A percentile compares a stretch with the other conserved stretches of the same genome.
Evolutionary conservation across 805 yeast species (phyloP).

Genomic region (Nakazawaea ambrosiae): DNA sequence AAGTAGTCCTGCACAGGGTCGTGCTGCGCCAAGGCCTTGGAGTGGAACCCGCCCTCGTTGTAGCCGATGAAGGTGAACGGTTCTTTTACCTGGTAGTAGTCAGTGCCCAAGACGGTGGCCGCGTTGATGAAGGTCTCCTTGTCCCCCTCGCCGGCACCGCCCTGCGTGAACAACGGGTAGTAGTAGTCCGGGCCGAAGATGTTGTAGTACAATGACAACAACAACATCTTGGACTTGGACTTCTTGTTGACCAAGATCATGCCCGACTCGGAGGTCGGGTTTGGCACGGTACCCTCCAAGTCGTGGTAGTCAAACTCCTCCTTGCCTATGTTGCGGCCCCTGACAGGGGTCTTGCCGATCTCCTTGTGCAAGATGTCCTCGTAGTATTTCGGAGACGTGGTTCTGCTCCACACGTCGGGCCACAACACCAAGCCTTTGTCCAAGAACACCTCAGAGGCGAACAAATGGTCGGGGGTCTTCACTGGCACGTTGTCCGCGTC

Average conservation of each 20-base stretch:
- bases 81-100: slow-evolving; percentile 52
- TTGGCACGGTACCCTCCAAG: slow-evolving; percentile 56
- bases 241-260: slow-evolving; percentile 57
- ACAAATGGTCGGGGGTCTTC: slow-evolving; percentile 35
- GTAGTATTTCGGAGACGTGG: slow-evolving; percentile 54
- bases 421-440: slow-evolving; percentile 44
- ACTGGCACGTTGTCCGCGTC: slow-evolving; percentile 48
- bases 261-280: slow-evolving; percentile 67
- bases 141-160: slow-evolving; percentile 75
- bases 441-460: slow-evolving; percentile 34
- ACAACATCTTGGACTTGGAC: slow-evolving; percentile 48
- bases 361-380: slow-evolving; percentile 38
- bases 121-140: slow-evolving; percentile 73
- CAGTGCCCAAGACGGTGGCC: slow-evolving; percentile 41
- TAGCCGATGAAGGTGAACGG: slow-evolving; percentile 47
- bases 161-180: slow-evolving; percentile 64
- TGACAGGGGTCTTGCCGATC: slow-evolving; percentile 28
- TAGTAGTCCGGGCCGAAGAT: slow-evolving; percentile 58
- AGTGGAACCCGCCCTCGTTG: slow-evolving; percentile 26
- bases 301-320: slow-evolving; percentile 46
- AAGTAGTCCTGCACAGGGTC: slow-evolving; percentile 27
- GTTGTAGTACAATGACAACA: slow-evolving; percentile 60
- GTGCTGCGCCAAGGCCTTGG: slow-evolving; percentile 38
- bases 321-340: slow-evolving; percentile 20
- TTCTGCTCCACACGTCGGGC: slow-evolving; percentile 71